These are phyloP conservation scores for Epichloe uncinata DNA, from an alignment of 2,329 filamentous ascomycete genomes.

Conservation along the genomic window DNA sequence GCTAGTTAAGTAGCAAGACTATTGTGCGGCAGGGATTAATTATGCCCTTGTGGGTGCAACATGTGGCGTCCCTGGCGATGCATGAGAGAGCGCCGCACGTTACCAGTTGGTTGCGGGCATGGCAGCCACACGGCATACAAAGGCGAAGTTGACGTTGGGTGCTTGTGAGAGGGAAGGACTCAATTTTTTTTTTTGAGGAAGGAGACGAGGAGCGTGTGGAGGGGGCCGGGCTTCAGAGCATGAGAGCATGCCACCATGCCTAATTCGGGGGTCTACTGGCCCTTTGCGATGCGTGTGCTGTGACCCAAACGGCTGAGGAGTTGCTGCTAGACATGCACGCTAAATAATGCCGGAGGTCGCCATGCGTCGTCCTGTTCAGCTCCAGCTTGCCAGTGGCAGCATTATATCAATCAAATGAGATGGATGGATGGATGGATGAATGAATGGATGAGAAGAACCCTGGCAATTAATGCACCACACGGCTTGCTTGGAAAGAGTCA, in stretches of 20 bases:
- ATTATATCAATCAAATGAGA: neutral
- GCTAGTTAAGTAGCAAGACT: no score
- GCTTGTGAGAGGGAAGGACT: neutral
- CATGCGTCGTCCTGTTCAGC: neutral
- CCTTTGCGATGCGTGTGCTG: neutral
- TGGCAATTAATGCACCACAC: neutral
- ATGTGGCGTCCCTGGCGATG: neutral
- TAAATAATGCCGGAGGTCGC: slow-evolving; percentile 2
- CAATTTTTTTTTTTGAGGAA: no score
- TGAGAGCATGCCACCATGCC: neutral
- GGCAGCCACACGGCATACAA: neutral
- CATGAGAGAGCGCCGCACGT: neutral
- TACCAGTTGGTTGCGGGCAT: neutral
- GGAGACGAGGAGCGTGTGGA: neutral
- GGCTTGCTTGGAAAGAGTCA: neutral
- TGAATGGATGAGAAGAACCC: neutral
- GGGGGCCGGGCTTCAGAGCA: neutral
- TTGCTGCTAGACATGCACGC: neutral
- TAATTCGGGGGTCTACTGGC: neutral
- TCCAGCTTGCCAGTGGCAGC: no score
- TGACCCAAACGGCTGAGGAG: neutral
- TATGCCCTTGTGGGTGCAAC: no score
- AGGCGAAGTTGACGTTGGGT: neutral
- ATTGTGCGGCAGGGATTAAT: no score
- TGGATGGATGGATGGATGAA: neutral